These are phyloP conservation scores for Phyllosticta ampelicida DNA, from an alignment of 2,329 filamentous ascomycete genomes.

Conservation along the genomic window DNA sequence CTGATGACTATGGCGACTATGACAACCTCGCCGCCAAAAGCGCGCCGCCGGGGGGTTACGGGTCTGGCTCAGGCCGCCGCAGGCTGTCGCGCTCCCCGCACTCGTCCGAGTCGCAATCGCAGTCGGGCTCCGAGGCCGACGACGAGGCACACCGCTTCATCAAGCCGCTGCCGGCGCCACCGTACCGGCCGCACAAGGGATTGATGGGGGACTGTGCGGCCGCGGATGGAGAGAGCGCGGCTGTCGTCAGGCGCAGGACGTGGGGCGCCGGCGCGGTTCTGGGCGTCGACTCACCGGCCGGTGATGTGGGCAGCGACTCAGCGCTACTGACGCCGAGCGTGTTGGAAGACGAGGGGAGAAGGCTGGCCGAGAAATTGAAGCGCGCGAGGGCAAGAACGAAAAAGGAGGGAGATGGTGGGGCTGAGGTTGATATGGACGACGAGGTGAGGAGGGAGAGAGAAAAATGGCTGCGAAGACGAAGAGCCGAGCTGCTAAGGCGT, in stretches of 20 bases:
- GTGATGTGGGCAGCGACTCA: background rate
- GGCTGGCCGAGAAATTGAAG: conserved; percentile 22
- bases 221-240: background rate
- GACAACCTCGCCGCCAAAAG: background rate
- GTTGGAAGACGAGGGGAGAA: conserved; percentile 36
- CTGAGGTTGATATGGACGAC: conserved; percentile 18
- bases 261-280: background rate
- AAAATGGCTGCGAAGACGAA: conserved; percentile 73
- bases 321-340: conserved; percentile 37
- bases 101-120: conserved; percentile 41
- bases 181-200: conserved; percentile 63
- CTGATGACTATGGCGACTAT: conserved; percentile 1
- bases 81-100: background rate
- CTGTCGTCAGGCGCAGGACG: background rate
- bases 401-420: background rate
- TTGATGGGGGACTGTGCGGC: conserved; percentile 30
- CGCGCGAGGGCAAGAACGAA: conserved; percentile 12
- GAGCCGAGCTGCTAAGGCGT: conserved; percentile 72
- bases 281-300: background rate
- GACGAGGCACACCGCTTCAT: conserved; percentile 71
- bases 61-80: background rate
- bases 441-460: conserved; percentile 39
- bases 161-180: conserved; percentile 73
- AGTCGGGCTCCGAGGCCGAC: conserved; percentile 90
- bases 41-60: background rate